A percentile compares a stretch with the other conserved stretches of the same genome.
Conservation (phyloP, 2,329 filamentous ascomycete genomes). For the Purpureocillium takamizusanense region DNA sequence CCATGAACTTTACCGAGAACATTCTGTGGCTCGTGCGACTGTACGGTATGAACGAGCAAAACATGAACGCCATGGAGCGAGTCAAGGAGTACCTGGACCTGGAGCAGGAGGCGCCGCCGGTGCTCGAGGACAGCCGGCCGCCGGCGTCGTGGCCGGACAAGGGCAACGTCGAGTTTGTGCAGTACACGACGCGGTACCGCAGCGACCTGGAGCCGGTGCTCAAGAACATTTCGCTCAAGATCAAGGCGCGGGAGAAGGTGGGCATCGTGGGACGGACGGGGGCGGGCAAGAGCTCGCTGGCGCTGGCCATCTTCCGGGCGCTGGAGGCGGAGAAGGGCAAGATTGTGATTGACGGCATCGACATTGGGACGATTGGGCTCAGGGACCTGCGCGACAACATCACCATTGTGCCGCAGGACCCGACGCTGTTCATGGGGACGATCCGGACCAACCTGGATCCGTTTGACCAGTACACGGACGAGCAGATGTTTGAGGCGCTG, state of each 20-base stretch:
- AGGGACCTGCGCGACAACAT: constrained; percentile 87
- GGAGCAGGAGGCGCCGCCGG: constrained; percentile 77
- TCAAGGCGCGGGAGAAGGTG: constrained; percentile 80
- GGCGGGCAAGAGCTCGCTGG: constrained; percentile 92
- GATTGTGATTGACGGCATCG: constrained; percentile 85
- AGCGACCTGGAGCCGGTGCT: constrained; percentile 81
- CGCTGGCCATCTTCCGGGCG: constrained; percentile 85
- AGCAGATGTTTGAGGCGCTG: constrained; percentile 79
- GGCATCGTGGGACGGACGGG: constrained; percentile 94
- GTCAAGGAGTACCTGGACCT: constrained; percentile 96
- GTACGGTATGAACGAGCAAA: constrained; percentile 93
- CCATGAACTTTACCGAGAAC: constrained; percentile 94
- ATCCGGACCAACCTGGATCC: constrained; percentile 90
- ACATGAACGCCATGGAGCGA: constrained; percentile 98
- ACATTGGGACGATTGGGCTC: constrained; percentile 84
- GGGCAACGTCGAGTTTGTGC: constrained; percentile 78
- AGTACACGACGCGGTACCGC: constrained; percentile 85
- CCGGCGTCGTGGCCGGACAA: constrained; percentile 74
- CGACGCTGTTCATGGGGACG: constrained; percentile 86
- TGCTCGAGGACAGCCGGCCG: constrained; percentile 72
- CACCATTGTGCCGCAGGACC: constrained; percentile 96
- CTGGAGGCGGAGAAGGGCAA: constrained; percentile 84
- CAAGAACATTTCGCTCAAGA: constrained; percentile 75
- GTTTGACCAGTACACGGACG: constrained; percentile 80
- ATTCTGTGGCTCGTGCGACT: constrained; percentile 92